These are phyloP conservation scores for Botrytis fabae DNA, from an alignment of 2,329 filamentous ascomycete genomes.

Conservation along the genomic window DNA sequence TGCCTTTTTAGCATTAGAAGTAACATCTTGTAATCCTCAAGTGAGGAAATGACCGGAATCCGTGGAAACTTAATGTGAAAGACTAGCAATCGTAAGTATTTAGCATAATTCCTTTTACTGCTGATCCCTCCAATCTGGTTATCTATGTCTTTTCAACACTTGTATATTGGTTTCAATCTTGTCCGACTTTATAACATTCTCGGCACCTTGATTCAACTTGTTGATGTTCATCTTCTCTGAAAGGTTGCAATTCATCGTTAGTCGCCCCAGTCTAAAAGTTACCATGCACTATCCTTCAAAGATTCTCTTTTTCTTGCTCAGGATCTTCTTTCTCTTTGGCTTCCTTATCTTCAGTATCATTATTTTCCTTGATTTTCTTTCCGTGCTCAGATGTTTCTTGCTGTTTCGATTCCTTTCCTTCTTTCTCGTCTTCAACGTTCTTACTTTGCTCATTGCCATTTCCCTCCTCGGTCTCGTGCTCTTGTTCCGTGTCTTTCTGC, in stretches of 20 bases:
- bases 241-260: rapidly evolving
- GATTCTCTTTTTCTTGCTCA: not conserved
- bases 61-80: rapidly evolving
- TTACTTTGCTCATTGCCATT: not conserved
- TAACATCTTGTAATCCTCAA: not conserved
- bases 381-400: no score
- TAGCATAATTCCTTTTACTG: not conserved
- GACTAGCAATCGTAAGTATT: rapidly evolving
- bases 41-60: rapidly evolving
- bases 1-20: not conserved
- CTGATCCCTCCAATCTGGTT: rapidly evolving
- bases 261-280: no score
- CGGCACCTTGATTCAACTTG: rapidly evolving
- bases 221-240: not conserved
- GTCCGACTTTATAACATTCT: not conserved
- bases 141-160: not conserved
- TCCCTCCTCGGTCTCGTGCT: not conserved
- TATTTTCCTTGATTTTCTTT: not conserved
- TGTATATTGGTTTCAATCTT: not conserved
- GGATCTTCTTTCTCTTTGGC: not conserved
- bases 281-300: not conserved
- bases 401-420: not conserved
- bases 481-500: not conserved
- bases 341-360: not conserved
- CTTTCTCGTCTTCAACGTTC: not conserved